A percentile compares a stretch with the other conserved stretches of the same genome.
phyloP scores from a whole-genome alignment of 805 yeast species.

The Dipodascopsis uninucleata region DNA sequence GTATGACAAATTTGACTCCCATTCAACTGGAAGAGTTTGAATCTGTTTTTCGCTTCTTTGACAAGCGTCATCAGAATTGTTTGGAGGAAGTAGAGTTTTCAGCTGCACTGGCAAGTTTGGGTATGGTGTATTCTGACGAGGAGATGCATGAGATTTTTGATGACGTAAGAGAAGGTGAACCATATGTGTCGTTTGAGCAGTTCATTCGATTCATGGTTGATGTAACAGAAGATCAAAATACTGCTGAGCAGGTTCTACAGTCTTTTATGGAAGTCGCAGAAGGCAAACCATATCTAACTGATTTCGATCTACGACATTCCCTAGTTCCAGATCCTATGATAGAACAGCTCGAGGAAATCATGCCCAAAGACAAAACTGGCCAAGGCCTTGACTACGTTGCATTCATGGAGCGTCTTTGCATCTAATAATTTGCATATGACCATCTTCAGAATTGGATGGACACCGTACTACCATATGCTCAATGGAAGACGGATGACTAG shows the following conservation, averaged over 20 bases:
- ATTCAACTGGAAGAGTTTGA: slow-evolving; percentile 44
- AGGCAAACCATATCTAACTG: slow-evolving; percentile 41
- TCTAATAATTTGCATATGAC: too few relatives aligned
- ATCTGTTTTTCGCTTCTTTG: slow-evolving; percentile 44
- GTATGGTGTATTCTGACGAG: slow-evolving; percentile 38
- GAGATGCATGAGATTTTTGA: slow-evolving; percentile 42
- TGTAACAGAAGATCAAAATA: slow-evolving; percentile 41
- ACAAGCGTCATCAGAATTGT: slow-evolving; percentile 38
- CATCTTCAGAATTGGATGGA: too few relatives aligned
- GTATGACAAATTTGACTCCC: slow-evolving; percentile 37
- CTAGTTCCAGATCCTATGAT: slow-evolving; percentile 36
- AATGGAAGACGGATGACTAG: too few relatives aligned
- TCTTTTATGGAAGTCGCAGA: slow-evolving; percentile 42
- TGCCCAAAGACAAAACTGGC: slow-evolving; percentile 32
- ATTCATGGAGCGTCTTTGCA: slow-evolving; percentile 31
- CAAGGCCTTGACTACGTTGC: slow-evolving; percentile 35
- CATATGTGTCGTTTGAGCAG: slow-evolving; percentile 34
- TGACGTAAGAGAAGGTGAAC: slow-evolving; percentile 30
- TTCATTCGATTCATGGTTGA: slow-evolving; percentile 40
- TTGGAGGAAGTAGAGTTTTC: slow-evolving; percentile 44
- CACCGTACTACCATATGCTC: too few relatives aligned
- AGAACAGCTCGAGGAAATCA: slow-evolving; percentile 31
- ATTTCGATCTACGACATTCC: slow-evolving; percentile 40
- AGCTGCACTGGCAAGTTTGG: slow-evolving; percentile 43
- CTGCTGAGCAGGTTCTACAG: slow-evolving; percentile 39